Evolutionary conservation across 2,329 filamentous ascomycete genomes (phyloP), one percentile per base, ranked within the genome.

Genomic region (Diaporthe batatas): DNA sequence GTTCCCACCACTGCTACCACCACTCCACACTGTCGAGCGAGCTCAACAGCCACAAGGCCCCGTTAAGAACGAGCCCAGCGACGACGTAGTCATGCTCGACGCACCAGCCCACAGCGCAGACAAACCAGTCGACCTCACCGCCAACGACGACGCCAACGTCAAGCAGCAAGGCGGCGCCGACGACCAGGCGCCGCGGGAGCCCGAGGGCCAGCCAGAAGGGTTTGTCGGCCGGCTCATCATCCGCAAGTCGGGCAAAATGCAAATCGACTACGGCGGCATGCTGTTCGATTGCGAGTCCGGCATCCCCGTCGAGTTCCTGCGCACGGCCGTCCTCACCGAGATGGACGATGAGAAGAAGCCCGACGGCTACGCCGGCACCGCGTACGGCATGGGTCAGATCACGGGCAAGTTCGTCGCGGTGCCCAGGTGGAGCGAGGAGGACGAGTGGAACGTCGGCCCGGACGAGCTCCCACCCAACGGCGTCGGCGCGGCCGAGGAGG

Each of bases 191-290:
- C 76, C 77, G 69, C 39, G 75, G 49, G 72, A 39, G 79, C 79
- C 69, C 81, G 74, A 75, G 25, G 74, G 77, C 29, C 72, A 77
- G 21, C 84, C 87, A 69, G 88, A 89, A 72, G 90, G 90, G n/a
- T 87, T 85, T 78, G 83, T 92, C 65, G 90, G 90, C 53, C 87
- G 87, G 77, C 83, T 92, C 68, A 84, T 88, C 71, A 87, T 92
- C 57, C 87, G 89, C 73, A 87, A 88, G 79, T 91, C 89, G 11
- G 90, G 90, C 74, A 88, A 87, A 73, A 87, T 90, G 2, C 89
- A 91, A 79, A 82, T 92, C 42, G 86, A 87, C 79, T 92, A 90
- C 89, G 90, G 90, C 65, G 90, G 90, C 34, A 86, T 85, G 74
- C 84, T 82, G 47, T 83, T 91, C 71, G 84, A 87, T 76, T 81